Percentiles rank a stretch among this genome's conserved stretches.
These are phyloP conservation scores for Elsinoe australis DNA, from an alignment of 2,329 filamentous ascomycete genomes.

Conservation along the genomic window DNA sequence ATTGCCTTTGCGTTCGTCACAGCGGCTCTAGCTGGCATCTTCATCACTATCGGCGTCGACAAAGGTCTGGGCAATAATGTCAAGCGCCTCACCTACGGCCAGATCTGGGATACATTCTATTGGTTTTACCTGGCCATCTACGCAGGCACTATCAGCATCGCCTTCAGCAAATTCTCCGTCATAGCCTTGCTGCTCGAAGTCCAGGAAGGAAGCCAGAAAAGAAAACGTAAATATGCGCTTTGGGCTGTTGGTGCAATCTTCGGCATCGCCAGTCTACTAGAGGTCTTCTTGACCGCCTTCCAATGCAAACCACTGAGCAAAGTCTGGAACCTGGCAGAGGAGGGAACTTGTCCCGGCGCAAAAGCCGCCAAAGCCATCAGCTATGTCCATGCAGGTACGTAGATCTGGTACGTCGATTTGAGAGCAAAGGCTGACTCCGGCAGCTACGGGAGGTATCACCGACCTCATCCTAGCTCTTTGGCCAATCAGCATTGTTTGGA, in stretches of 20 bases:
- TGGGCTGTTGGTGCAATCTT: neutral
- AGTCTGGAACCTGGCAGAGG: neutral
- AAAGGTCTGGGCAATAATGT: neutral
- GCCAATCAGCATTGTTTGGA: neutral
- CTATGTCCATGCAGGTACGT: neutral
- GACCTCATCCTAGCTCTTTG: neutral
- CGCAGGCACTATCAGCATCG: neutral
- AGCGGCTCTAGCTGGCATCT: neutral
- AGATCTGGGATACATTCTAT: neutral
- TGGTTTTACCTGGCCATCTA: neutral
- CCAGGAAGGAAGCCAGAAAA: neutral
- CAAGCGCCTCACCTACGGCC: neutral
- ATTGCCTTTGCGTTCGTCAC: neutral
- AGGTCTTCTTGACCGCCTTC: constrained; percentile 2
- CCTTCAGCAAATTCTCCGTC: neutral
- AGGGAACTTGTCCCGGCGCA: neutral
- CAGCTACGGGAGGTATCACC: neutral
- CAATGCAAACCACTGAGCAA: neutral
- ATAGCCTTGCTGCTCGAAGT: neutral
- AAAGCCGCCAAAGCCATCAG: neutral
- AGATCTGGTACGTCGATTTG: no score
- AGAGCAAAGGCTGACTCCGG: neutral
- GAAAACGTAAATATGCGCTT: neutral
- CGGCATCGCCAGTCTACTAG: neutral
- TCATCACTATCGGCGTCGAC: neutral